Percentiles rank a stretch among this genome's conserved stretches.
Conservation (phyloP, 306 rosid species). For the Vigna trinervia region DNA sequence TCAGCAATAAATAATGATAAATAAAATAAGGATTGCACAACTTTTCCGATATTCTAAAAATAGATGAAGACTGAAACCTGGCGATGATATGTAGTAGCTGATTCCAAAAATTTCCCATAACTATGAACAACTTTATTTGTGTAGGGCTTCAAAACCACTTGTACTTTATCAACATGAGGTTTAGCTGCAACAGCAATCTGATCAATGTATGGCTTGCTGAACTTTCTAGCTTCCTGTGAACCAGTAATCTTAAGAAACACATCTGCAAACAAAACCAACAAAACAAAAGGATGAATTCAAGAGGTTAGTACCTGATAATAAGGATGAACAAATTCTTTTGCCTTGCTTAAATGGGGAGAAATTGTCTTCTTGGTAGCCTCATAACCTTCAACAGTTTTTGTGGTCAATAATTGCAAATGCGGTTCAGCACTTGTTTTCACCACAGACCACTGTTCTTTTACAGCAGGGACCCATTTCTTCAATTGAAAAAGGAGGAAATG, state of each 20-base stretch:
- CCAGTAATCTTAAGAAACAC: slow-evolving; percentile 40
- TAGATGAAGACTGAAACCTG: slow-evolving; percentile 61
- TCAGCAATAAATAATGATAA: background rate
- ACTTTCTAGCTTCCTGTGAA: slow-evolving; percentile 79
- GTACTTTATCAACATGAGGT: slow-evolving; percentile 83
- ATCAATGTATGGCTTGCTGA: slow-evolving; percentile 90
- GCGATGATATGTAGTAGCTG: slow-evolving; percentile 79
- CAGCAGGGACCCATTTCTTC: slow-evolving; percentile 82
- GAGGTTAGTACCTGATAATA: slow-evolving; percentile 72
- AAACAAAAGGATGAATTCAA: slow-evolving; percentile 4
- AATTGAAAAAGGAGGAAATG: slow-evolving; percentile 43
- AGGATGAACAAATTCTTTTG: slow-evolving; percentile 75
- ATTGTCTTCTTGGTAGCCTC: slow-evolving; percentile 67
- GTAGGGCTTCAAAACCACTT: slow-evolving; percentile 76
- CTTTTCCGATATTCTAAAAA: background rate
- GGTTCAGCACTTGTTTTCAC: slow-evolving; percentile 74
- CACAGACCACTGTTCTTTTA: slow-evolving; percentile 68
- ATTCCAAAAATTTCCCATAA: slow-evolving; percentile 78
- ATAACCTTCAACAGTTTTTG: slow-evolving; percentile 69
- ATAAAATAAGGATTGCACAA: slow-evolving; percentile 24
- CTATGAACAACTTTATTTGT: slow-evolving; percentile 63
- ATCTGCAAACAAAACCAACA: slow-evolving; percentile 27
- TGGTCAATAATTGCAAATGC: slow-evolving; percentile 57
- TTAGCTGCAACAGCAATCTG: slow-evolving; percentile 77
- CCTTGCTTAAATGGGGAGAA: slow-evolving; percentile 72